Evolutionary conservation across 208 protist species (phyloP), one percentile per base, ranked within the genome.

Genomic region (Acanthamoeba lenticulata): DNA sequence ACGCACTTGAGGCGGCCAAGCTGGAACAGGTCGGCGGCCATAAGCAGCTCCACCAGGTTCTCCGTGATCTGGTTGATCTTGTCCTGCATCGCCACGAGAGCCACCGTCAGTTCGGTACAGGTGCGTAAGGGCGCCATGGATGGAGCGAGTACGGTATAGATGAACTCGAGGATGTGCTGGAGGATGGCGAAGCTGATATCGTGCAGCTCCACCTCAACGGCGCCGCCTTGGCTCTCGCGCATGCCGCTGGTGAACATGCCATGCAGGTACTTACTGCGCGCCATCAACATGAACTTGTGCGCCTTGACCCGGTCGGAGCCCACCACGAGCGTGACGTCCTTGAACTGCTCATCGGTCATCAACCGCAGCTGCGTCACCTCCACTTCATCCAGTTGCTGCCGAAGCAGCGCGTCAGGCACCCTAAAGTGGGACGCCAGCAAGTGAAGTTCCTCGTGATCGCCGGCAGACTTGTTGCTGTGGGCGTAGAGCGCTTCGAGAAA

Each of bases 121-220:
- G 21, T 69, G 60, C 5, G 5, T 5, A 69, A 29, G 27, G 27
- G 21, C 11, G 6, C 19, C 5, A 36, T 21, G 29, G 27, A 34
- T 9, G 6, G 60, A 34, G 27, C 19, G 27, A 5, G 65, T 74
- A 74, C 65, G 2, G 65, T 74, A 27, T 74, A 74, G 6, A 74
- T 32, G 65, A 74, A 74, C 65, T 74, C 65, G 34, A 74, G 65
- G 1, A 74, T 19, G n/a, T 74, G 65, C 65, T 74, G 65, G n/a
- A 74, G 34, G 32, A 74, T 29, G n/a, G 65, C 17, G 34, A 40
- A 74, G 27, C 17, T 1, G 2, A 74, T 11, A 11, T 74, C 65
- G 34, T 40, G 65, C 65, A 74, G 34, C 34, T 74, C 65, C 11
- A 74, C 15, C 65, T 74, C 65, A 1, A 1, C n/a, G 2, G n/a